Base-by-base conservation (phyloP, 2,329 filamentous ascomycete genomes). In the Fusarium neocosmosporiellum region DNA sequence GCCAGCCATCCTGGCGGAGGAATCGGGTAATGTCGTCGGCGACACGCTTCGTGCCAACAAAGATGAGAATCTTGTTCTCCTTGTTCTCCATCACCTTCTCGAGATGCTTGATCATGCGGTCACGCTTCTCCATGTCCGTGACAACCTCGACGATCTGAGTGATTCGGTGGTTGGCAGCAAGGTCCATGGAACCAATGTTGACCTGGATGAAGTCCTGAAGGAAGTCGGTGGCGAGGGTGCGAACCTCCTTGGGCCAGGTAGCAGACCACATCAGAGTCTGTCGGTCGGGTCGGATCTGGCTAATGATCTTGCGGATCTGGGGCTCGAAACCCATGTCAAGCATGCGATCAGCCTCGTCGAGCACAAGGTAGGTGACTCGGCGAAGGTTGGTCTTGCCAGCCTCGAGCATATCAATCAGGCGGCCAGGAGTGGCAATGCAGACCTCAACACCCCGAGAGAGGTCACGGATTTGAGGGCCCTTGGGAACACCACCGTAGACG, bases 271-370 rank as follows among this genome's bases (percentile, higher is more conserved):
- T 98, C 88, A 96, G 96, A 72, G 96, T 99, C 85, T 99, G 96
- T 89, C 96, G 93, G 83, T 99, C 96, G 62, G 96, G 96, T 78
- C 96, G 94, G 84, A 98, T 98, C 86, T 99, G 96, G 73, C 93
- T 90, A 77, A 99, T 95, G 76, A 99, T 98, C 88, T 98, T 98
- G 87, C 96, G 94, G 80, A 99, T 98, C 84, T 98, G 96, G 76
- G 96, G 96, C 87, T 99, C 96, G 86, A 99, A 98, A 91, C 96
- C 96, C 96, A 99, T 99, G 87, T 99, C 96, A 83, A 99, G 89
- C 96, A 99, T 99, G 81, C 96, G 96, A 86, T 99, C 96, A 82
- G 96, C 96, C 88, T 99, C 96, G 80, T 99, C 96, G 73, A 99
- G 95, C 76, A 98, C 96, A 66, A 99, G 89, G 86, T 99, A 99